Evolutionary conservation across 306 rosid species (phyloP), one percentile per base, ranked within the genome.

Genomic region (Trichosanthes truncata): DNA sequence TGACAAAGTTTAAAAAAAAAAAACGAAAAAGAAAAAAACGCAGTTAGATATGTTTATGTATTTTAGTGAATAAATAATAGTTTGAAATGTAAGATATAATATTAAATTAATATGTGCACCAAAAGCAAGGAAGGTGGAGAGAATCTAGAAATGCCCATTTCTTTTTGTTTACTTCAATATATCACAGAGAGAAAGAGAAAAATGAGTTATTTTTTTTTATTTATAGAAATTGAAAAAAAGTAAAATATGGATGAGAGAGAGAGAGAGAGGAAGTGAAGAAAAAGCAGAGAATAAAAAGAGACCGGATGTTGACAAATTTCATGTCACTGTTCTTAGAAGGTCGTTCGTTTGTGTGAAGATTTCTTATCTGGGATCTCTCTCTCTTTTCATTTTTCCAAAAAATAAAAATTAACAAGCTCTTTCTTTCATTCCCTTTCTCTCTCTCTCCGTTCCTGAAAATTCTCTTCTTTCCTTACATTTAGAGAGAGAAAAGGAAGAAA

Each of bases 281-380:
- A 89, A 89, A 91, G 93, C 92, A 92, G 93, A 87, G 97, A 95
- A 95, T 95, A 92, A 87, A 92, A 92, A 86, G 95, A 92, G 97
- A 95, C 93, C 97, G 92, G 97, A 92, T 91, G 93, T 92, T 89
- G 98, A 95, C 98, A 95, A 92, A 95, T 91, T 87, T 91, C 90
- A 88, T 91, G 98, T 95, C 97, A 91, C 93, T 95, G 97, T 95
- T 92, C 96, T 89, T 87, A 86, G 97, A 95, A 92, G 93, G 90
- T 94, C 97, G 92, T 92, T 92, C 91, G 97, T 92, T 91, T 87
- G 89, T 84, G 91, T 82, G 95, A 82, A 91, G 93, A 92, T 89
- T 94, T 92, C 97, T 94, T 90, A 91, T 92, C 95, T 95, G 88
- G 97, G 98, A 94, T 92, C 90, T 92, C 98, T 90, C 90, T 89